A percentile compares a stretch with the other conserved stretches of the same genome.
Evolutionary conservation across 768 basidiomycete species (phyloP).

Genomic region (Suillus spraguei): DNA sequence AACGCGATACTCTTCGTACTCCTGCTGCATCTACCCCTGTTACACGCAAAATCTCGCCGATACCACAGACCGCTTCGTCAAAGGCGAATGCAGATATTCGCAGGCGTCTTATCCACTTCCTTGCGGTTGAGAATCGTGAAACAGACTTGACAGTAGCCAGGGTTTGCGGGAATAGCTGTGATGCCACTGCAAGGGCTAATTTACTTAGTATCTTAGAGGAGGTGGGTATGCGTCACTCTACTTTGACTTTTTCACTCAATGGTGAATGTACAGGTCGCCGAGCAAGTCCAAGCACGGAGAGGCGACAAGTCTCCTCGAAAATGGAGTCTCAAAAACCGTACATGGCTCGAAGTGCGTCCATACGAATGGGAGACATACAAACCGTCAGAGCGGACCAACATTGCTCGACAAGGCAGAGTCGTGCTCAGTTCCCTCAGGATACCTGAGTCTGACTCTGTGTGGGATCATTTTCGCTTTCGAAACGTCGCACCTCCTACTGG

Average conservation of each 20-base stretch:
- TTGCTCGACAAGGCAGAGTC: slow-evolving; percentile 55
- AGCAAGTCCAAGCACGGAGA: slow-evolving; percentile 39
- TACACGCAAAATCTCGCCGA: slow-evolving; percentile 34
- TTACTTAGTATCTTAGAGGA: slow-evolving; percentile 52
- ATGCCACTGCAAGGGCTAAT: slow-evolving; percentile 39
- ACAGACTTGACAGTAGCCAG: slow-evolving; percentile 39
- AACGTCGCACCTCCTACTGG: slow-evolving; percentile 18
- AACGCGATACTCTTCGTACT: slow-evolving; percentile 28
- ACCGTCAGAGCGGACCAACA: slow-evolving; percentile 46
- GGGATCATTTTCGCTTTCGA: slow-evolving; percentile 54
- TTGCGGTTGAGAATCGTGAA: slow-evolving; percentile 52
- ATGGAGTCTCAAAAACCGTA: slow-evolving; percentile 56
- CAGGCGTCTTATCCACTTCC: slow-evolving; percentile 50
- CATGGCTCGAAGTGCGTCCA: slow-evolving; percentile 74
- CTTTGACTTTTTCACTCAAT: background rate
- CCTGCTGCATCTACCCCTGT: slow-evolving; percentile 30
- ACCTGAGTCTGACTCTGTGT: slow-evolving; percentile 61
- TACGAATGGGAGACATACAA: slow-evolving; percentile 58
- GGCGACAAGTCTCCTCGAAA: slow-evolving; percentile 39
- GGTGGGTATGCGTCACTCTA: slow-evolving; percentile 34
- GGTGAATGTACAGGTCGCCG: slow-evolving; percentile 47
- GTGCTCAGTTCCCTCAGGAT: slow-evolving; percentile 54
- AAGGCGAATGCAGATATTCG: slow-evolving; percentile 28
- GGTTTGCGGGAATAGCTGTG: slow-evolving; percentile 46
- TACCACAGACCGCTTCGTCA: slow-evolving; percentile 24